A percentile compares a stretch with the other conserved stretches of the same genome.
These are phyloP conservation scores for Thuidium tamariscinum DNA, from an alignment of 225 moss, liverwort and hornwort species.

Conservation along the genomic window DNA sequence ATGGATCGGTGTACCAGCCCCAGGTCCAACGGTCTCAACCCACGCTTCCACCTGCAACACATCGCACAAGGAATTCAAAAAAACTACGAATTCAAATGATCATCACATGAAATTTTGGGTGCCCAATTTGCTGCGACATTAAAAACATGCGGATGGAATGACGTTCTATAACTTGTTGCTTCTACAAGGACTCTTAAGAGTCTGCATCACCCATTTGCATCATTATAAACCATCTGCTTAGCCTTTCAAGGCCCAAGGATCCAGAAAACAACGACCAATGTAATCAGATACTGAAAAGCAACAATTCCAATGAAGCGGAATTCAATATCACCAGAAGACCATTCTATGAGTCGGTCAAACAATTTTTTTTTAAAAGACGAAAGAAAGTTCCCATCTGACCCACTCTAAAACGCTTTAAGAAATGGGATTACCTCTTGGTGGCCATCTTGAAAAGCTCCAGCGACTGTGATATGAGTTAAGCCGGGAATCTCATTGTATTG, in stretches of 20 bases:
- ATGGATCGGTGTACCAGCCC: constrained; percentile 42
- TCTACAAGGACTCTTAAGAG: background rate
- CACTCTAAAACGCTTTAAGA: background rate
- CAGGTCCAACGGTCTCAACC: constrained; percentile 42
- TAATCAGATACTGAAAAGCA: background rate
- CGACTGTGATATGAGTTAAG: constrained; percentile 34
- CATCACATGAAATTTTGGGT: background rate
- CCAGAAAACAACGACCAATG: background rate
- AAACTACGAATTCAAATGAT: background rate
- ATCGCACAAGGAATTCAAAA: background rate
- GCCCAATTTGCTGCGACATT: background rate
- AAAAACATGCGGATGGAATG: background rate
- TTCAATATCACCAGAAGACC: background rate
- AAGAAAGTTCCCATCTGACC: background rate
- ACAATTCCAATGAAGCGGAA: background rate
- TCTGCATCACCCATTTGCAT: background rate
- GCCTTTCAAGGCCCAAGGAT: background rate
- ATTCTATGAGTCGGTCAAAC: background rate
- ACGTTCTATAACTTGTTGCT: background rate
- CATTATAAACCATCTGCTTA: background rate
- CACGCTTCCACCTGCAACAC: constrained; percentile 44
- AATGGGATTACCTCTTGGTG: constrained; percentile 26
- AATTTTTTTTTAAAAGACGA: no score
- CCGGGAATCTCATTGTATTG: constrained; percentile 11
- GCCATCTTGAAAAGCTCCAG: constrained; percentile 45